Conservation (phyloP, 176 grass and related monocot species). For the Aegilops umbellulata region DNA sequence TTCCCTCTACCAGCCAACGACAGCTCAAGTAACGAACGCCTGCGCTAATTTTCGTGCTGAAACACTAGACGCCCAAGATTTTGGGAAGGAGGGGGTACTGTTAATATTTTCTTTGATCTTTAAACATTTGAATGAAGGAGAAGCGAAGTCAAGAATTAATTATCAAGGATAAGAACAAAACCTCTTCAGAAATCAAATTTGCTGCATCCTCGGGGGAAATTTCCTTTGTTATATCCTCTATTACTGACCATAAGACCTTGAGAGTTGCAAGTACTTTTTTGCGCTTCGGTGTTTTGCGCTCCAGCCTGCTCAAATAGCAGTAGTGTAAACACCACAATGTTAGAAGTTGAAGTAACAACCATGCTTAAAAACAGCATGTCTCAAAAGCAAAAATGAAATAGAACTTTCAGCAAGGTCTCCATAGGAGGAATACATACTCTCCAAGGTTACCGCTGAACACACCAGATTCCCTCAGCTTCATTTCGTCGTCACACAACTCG, state of each 20-base stretch:
- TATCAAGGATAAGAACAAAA: constrained; percentile 33
- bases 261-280: constrained; percentile 90
- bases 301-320: constrained; percentile 54
- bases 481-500: constrained; percentile 87
- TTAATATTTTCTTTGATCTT: background rate
- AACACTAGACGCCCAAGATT: too few species aligned
- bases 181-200: constrained; percentile 92
- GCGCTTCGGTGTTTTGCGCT: constrained; percentile 79
- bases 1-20: too few species aligned
- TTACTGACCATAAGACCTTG: constrained; percentile 81
- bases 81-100: too few species aligned
- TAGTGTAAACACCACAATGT: background rate
- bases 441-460: constrained; percentile 77
- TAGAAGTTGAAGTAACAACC: background rate
- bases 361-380: constrained; percentile 20
- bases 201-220: constrained; percentile 74
- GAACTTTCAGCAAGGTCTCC: constrained; percentile 12
- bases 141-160: background rate
- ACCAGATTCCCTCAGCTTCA: constrained; percentile 85
- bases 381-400: constrained; percentile 12
- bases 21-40: too few species aligned
- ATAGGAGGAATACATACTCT: constrained; percentile 56
- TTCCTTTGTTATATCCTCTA: constrained; percentile 79
- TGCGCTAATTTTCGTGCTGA: too few species aligned
- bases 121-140: background rate